Conservation (phyloP, 2,329 filamentous ascomycete species). For the Byssochlamys sp. region DNA sequence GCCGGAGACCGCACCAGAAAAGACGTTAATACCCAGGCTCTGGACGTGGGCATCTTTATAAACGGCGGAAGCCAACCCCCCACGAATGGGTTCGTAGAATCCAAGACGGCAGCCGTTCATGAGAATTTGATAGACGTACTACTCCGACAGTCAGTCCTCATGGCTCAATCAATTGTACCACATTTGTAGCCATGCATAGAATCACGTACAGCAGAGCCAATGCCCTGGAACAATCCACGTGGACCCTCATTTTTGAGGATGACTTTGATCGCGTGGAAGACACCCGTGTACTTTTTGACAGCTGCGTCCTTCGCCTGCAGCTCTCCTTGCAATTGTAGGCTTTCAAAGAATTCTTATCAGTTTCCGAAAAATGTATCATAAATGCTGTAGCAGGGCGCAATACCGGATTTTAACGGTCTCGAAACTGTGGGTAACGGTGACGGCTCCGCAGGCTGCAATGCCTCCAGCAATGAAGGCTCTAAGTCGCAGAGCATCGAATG, state of each 20-base stretch:
- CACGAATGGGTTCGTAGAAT: slow-evolving; percentile 92
- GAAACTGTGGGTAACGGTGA: slow-evolving; percentile 94
- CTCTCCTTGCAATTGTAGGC: slow-evolving; percentile 92
- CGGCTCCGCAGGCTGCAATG: slow-evolving; percentile 91
- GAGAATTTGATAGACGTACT: slow-evolving; percentile 90
- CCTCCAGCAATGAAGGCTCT: slow-evolving; percentile 91
- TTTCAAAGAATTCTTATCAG: slow-evolving; percentile 24
- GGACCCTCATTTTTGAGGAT: slow-evolving; percentile 86
- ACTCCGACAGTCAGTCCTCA: slow-evolving; percentile 5
- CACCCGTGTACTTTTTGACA: slow-evolving; percentile 79
- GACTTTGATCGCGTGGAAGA: slow-evolving; percentile 79
- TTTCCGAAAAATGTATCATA: too few relatives aligned
- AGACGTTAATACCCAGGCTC: slow-evolving; percentile 82
- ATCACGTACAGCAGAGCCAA: slow-evolving; percentile 62
- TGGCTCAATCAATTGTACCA: slow-evolving; percentile 3
- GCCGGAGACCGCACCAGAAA: slow-evolving; percentile 79
- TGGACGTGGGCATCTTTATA: slow-evolving; percentile 67
- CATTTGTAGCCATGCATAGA: neutral
- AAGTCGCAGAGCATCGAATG: neutral
- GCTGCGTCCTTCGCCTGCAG: slow-evolving; percentile 78
- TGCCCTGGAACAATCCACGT: slow-evolving; percentile 73
- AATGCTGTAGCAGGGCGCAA: slow-evolving; percentile 4
- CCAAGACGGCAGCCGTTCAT: slow-evolving; percentile 93
- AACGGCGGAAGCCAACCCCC: slow-evolving; percentile 57
- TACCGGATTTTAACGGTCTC: slow-evolving; percentile 98